These are phyloP conservation scores for Chlorella vulgaris DNA, from an alignment of 139 green algal species.

Conservation along the genomic window DNA sequence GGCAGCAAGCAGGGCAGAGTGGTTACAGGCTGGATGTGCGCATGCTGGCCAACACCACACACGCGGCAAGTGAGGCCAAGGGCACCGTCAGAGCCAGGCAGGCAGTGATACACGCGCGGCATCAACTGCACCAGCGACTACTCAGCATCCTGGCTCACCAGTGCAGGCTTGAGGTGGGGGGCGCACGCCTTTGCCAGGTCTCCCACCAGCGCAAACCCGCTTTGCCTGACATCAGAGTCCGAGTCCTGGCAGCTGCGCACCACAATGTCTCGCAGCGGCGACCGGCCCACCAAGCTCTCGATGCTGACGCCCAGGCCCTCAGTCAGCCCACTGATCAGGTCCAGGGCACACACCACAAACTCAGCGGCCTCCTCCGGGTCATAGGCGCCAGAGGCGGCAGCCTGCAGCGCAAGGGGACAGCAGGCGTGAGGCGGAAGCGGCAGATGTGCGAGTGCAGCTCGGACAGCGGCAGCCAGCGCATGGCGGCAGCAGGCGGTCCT, in stretches of 20 bases:
- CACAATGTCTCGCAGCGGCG: constrained; percentile 64
- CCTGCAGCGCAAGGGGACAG: background rate
- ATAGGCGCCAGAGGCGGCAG: constrained; percentile 1
- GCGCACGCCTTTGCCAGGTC: constrained; percentile 80
- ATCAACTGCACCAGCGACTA: too few species aligned
- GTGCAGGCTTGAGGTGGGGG: constrained; percentile 59
- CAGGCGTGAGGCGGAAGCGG: too few species aligned
- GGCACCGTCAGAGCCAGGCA: too few species aligned
- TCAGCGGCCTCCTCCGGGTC: constrained; percentile 59
- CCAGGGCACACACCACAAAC: constrained; percentile 75
- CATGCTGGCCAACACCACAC: too few species aligned
- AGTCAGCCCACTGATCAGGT: constrained; percentile 77
- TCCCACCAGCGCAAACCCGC: constrained; percentile 91
- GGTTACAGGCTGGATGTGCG: too few species aligned
- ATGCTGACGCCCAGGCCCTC: constrained; percentile 76
- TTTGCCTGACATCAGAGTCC: constrained; percentile 80
- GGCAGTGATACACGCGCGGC: too few species aligned
- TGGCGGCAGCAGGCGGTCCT: background rate
- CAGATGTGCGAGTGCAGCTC: too few species aligned
- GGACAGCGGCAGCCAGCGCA: background rate
- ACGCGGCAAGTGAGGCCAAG: too few species aligned
- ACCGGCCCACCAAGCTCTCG: constrained; percentile 71
- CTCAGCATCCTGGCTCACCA: constrained; percentile 14
- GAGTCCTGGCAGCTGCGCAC: constrained; percentile 54
- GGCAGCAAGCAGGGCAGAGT: background rate